Conservation (phyloP, 768 basidiomycete genomes). For the Auriscalpium orientale region DNA sequence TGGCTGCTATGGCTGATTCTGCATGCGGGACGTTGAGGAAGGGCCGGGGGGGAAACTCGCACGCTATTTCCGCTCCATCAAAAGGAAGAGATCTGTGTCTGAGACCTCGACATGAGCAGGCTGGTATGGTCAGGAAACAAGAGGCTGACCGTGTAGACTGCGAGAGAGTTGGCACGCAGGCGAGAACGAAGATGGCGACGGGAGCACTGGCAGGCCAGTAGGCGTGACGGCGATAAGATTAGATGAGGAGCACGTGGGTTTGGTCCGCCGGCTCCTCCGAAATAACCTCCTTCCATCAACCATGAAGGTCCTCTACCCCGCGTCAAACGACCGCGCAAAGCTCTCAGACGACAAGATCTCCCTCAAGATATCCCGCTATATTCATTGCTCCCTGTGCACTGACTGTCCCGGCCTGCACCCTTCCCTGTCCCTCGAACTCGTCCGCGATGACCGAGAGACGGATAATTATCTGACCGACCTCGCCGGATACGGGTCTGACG, state of each 20-base stretch:
- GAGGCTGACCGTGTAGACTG: too few species aligned
- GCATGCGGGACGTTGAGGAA: too few species aligned
- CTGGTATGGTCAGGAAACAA: too few species aligned
- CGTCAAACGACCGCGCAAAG: constrained; percentile 40
- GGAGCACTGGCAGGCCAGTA: too few species aligned
- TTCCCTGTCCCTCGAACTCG: constrained; percentile 45
- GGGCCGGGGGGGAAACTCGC: too few species aligned
- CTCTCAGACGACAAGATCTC: constrained; percentile 45
- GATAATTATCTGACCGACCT: constrained; percentile 45
- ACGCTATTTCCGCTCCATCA: too few species aligned
- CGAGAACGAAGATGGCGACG: too few species aligned
- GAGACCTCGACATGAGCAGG: too few species aligned
- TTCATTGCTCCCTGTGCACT: constrained; percentile 57
- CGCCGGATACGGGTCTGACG: constrained; percentile 65
- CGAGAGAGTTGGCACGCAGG: too few species aligned
- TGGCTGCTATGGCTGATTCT: too few species aligned
- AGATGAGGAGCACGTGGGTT: background rate
- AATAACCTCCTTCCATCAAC: constrained; percentile 4
- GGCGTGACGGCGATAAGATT: background rate
- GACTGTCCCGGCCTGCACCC: constrained; percentile 71
- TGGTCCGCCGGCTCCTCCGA: background rate
- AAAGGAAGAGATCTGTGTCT: too few species aligned
- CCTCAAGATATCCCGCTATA: constrained; percentile 81
- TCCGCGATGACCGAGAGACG: constrained; percentile 40
- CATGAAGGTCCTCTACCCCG: constrained; percentile 67